A percentile compares a stretch with the other conserved stretches of the same genome.
Evolutionary conservation across 208 protist species (phyloP).

Genomic region (Wallacemonas rigidus): DNA sequence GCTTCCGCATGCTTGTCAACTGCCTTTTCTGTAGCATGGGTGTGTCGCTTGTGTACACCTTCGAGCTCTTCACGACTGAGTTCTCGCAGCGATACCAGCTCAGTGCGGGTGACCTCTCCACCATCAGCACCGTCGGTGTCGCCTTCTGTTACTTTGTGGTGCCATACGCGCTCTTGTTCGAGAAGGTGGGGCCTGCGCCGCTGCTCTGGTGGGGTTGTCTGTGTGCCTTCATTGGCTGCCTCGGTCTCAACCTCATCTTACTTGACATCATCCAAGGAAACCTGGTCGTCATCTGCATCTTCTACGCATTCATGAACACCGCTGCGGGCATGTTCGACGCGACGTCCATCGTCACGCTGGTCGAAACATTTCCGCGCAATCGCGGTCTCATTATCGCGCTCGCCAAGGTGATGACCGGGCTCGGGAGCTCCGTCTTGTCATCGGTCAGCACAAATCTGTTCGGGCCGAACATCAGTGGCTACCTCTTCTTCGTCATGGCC

Average conservation of each 20-base stretch:
- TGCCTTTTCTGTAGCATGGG: constrained; percentile 69
- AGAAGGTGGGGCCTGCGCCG: constrained; percentile 43
- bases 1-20: constrained; percentile 54
- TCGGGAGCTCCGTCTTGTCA: constrained; percentile 69
- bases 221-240: constrained; percentile 40
- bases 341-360: constrained; percentile 56
- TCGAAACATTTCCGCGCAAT: constrained; percentile 67
- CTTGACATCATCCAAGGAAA: constrained; percentile 48
- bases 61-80: constrained; percentile 63
- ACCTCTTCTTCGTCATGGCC: constrained; percentile 73
- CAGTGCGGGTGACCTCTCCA: constrained; percentile 62
- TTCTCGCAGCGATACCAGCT: constrained; percentile 45
- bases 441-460: constrained; percentile 62
- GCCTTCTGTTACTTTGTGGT: constrained; percentile 76
- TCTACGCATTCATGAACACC: constrained; percentile 70
- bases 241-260: constrained; percentile 57
- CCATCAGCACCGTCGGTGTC: constrained; percentile 66
- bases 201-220: constrained; percentile 42
- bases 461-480: constrained; percentile 47
- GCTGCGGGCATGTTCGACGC: constrained; percentile 56
- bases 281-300: constrained; percentile 57
- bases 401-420: constrained; percentile 71
- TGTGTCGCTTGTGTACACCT: constrained; percentile 64
- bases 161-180: constrained; percentile 64
- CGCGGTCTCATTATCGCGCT: constrained; percentile 61